Percentiles rank a stretch among this genome's conserved stretches.
Conservation (phyloP, 2,329 filamentous ascomycete species). For the Aspergillus glaucus region DNA sequence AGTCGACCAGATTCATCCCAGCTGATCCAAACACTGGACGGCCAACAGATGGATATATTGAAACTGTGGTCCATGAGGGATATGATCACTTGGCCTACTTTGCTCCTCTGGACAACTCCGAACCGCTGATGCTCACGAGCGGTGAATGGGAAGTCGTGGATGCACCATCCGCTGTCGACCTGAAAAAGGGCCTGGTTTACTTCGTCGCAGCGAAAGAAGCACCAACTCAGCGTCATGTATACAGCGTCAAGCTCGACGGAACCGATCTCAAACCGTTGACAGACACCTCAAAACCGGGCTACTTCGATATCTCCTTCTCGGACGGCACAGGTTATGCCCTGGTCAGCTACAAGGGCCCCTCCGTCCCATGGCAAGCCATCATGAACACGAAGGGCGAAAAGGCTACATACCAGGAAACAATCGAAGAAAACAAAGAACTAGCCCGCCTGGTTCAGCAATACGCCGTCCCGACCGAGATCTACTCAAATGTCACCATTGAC, state of each 20-base stretch:
- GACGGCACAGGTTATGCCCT: slow-evolving; percentile 72
- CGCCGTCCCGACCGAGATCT: slow-evolving; percentile 75
- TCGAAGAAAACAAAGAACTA: slow-evolving; percentile 73
- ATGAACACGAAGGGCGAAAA: slow-evolving; percentile 70
- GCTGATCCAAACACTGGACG: slow-evolving; percentile 72
- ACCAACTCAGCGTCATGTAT: slow-evolving; percentile 84
- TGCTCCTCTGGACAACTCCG: slow-evolving; percentile 71
- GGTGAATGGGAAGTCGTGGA: slow-evolving; percentile 89
- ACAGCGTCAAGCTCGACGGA: slow-evolving; percentile 80
- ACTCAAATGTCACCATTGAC: slow-evolving; percentile 78
- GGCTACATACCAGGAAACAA: slow-evolving; percentile 57
- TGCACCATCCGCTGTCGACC: slow-evolving; percentile 76
- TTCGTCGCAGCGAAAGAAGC: slow-evolving; percentile 82
- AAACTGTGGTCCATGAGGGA: slow-evolving; percentile 78
- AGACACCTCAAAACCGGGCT: slow-evolving; percentile 65
- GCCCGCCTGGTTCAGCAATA: slow-evolving; percentile 64
- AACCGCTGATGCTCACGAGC: slow-evolving; percentile 79
- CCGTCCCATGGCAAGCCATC: slow-evolving; percentile 85
- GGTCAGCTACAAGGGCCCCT: slow-evolving; percentile 76
- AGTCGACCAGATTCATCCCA: slow-evolving; percentile 78
- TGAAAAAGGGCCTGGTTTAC: slow-evolving; percentile 82
- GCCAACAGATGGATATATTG: slow-evolving; percentile 81
- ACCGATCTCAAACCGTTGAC: slow-evolving; percentile 67
- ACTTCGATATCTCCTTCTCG: slow-evolving; percentile 80
- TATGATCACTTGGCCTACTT: slow-evolving; percentile 94